Base-by-base conservation (phyloP, 75 land plant species). In the Picea glauca region DNA sequence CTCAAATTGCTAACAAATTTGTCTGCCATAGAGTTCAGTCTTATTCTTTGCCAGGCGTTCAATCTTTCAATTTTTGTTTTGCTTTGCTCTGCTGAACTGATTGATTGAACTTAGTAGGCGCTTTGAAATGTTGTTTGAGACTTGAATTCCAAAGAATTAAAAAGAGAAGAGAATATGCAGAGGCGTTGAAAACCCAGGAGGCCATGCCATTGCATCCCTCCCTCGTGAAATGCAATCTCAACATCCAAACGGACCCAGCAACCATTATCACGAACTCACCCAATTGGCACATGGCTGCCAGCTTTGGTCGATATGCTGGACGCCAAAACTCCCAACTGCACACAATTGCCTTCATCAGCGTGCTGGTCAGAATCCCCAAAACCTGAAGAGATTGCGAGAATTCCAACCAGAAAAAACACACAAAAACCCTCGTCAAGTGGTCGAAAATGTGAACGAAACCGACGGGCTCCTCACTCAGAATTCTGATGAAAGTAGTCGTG, bases 361-460 rank as follows among this genome's bases (percentile, higher is more conserved):
- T 84, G 80, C 80, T 84, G 35, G 65, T 84, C 13, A 86, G 72
- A 13, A 85, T 85, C 60, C 81, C 85, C 17, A 85, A 14, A 54
- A 85, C 76, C 87, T 85, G 87, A 20, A 85, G 62, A 64, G 84
- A 82, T 74, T 78, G 80, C 75, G 81, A 13, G 78, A 77, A 83
- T 23, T 70, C 81, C 61, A 85, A 75, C 87, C 87, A 85, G 58
- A 78, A 85, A 77, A 78, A 85, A 81, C 84, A 85, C 78, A 78
- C 80, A 54, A 85, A 38, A 6, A 85, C 61, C 54, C 75, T 85
- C 58, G 64, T 66, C 14, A 77, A 63, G 30, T 85, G 84, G 66
- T 79, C 76, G 62, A 82, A 85, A 15, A 85, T 85, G 58, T 85
- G 81, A 2, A 78, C 75, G 11, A 79, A 78, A 20, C 81, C 80